These are phyloP conservation scores for Elaeagnus macrophylla DNA, from an alignment of 306 rosid genomes.

Conservation along the genomic window DNA sequence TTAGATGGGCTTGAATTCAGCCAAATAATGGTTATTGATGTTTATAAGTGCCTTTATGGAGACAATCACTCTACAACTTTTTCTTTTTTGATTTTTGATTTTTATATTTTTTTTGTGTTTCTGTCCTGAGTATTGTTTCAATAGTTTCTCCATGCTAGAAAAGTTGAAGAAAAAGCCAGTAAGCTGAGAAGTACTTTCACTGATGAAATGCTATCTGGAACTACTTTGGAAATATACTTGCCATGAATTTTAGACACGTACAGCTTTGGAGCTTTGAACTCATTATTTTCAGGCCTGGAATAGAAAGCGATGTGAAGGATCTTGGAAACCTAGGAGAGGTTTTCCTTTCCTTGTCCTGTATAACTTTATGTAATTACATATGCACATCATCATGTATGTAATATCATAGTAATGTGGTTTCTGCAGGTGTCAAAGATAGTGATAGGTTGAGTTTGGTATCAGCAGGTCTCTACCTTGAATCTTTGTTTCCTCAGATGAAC, in stretches of 20 bases:
- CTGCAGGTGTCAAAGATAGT: slow-evolving; percentile 91
- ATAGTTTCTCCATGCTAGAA: slow-evolving; percentile 76
- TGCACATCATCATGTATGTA: slow-evolving; percentile 37
- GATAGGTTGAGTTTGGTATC: slow-evolving; percentile 72
- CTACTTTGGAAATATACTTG: slow-evolving; percentile 47
- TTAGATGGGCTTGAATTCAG: too few relatives aligned
- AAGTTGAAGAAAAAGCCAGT: slow-evolving; percentile 65
- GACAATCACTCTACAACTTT: neutral
- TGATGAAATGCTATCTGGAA: slow-evolving; percentile 39
- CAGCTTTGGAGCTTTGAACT: slow-evolving; percentile 73
- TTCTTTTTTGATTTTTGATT: too few relatives aligned
- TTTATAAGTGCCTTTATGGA: neutral
- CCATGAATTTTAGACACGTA: slow-evolving; percentile 93
- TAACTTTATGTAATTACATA: slow-evolving; percentile 6
- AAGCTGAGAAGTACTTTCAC: slow-evolving; percentile 57
- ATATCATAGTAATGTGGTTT: slow-evolving; percentile 52
- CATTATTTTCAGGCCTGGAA: slow-evolving; percentile 56
- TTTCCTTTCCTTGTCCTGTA: slow-evolving; percentile 8
- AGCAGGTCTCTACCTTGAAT: slow-evolving; percentile 78
- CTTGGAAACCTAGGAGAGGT: slow-evolving; percentile 85
- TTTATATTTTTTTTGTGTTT: neutral
- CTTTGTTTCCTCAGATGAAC: slow-evolving; percentile 56
- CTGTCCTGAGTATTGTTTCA: slow-evolving; percentile 5
- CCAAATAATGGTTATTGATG: too few relatives aligned
- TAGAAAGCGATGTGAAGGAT: slow-evolving; percentile 69